Base-by-base conservation (phyloP, 768 basidiomycete genomes). In the Rhizopogon vulgaris region DNA sequence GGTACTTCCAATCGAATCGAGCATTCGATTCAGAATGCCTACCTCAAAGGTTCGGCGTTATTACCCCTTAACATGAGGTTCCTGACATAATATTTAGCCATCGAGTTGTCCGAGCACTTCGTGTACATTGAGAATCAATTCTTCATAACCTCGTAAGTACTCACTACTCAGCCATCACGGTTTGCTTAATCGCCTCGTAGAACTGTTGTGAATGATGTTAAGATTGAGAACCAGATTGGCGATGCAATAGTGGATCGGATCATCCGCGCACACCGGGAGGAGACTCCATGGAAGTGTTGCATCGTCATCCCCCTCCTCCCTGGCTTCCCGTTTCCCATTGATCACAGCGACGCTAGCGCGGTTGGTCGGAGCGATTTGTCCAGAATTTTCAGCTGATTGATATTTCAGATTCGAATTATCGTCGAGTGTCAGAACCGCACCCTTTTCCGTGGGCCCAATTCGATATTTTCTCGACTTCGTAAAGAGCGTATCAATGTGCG, bases 51-150 rank as follows among this genome's bases (percentile, higher is more conserved):
- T 88, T 52, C 15, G 71, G 22, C 25, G 28, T 37, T 12, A 2
- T 9, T 25, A 18, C 45, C 38, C 27, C 36, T 9, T 18, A 28
- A 9, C 6, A 5, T 11, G 17, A 12, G 0, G 11, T 12, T 18
- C 5, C 51, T 63, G 15, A 63, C 11, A 14, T 3, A 12, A 11
- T 38, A 8, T 51, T 46, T 56, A 94, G 92, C 92, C 9, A 96
- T 96, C 49, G 85, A 94, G 62, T 73, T 89, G 62, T 94, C 93
- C 24, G 93, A 97, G 59, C 93, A 96, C 63, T 99, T 98, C 63
- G 90, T 99, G 32, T 99, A 99, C 71, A 96, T 99, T 56, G 95
- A 97, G 65, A 93, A 94, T 58, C 90, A 93, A 64, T 93, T 92
- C 63, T 92, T 93, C 68, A 89, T 93, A 56, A 85, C 88, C 1